Base-by-base conservation (phyloP, 1,139 yeast genomes). In the Taiozyma sp. region DNA sequence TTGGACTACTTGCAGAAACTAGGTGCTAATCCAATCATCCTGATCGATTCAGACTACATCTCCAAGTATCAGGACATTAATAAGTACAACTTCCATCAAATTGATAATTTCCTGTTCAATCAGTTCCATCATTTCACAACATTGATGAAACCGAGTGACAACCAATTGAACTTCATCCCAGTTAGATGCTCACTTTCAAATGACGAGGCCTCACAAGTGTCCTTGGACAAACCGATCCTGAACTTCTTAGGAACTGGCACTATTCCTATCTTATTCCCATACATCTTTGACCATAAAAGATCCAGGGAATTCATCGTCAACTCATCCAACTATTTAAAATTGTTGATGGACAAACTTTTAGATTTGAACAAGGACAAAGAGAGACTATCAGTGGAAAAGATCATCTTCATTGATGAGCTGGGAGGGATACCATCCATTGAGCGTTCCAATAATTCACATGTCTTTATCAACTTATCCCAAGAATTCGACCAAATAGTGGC, bases 401-500 rank as follows among this genome's bases (percentile, higher is more conserved):
- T 93, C 32, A 81, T 93, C 9, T 81, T 86, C 57, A 72, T 93
- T 32, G 97, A 91, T 59, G 81, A 84, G 0, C 66, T 79, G 14
- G 99, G 99, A 1, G 99, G 99, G 0, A 85, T 90, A 12, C 98
- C 98, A 0, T 86, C 96, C 0, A 74, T 83, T 36, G 97, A 91
- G 64, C 74, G 98, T 55, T 79, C 80, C 51, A 83, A 85, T 49
- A 83, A 93, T 4, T 81, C 97, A 27, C 99, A 93, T 69, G 96
- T 93, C 1, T 87, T 86, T 55, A 84, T 93, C 55, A 93, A 93
- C 63, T 70, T 93, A 46, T 79, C 84, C 8, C 98, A 93, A 66
- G 99, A 93, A 63, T 85, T 79, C 60, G 75, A 81, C 1, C 85
- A 79, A 50, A 81, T 92, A 32, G 69, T 74, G 5, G 74, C 84